Percentiles rank a stretch among this genome's conserved stretches.
Evolutionary conservation across 345 rosid species (phyloP).

Genomic region (Pistacia vera): DNA sequence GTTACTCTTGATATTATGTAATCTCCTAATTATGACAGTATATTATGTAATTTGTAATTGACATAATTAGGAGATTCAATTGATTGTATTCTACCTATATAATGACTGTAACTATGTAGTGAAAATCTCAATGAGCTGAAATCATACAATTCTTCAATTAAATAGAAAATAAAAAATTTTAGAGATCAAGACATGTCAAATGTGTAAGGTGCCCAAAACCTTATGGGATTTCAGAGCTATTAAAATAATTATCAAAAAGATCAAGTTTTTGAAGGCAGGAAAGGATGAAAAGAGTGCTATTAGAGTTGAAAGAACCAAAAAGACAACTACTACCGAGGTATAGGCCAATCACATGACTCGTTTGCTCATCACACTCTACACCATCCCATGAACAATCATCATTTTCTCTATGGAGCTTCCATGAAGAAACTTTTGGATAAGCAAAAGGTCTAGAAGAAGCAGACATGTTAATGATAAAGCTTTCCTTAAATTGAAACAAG

Average conservation of each 20-base stretch:
- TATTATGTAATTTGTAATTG: too few species aligned
- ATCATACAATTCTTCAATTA: too few species aligned
- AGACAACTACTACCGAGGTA: background rate
- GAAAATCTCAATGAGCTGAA: too few species aligned
- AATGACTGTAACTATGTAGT: too few species aligned
- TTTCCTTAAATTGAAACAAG: background rate
- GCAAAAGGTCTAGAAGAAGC: background rate
- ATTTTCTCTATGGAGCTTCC: background rate
- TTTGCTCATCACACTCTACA: background rate
- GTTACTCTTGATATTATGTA: too few species aligned
- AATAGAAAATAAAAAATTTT: background rate
- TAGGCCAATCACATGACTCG: background rate
- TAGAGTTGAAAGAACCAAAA: slow-evolving; percentile 8
- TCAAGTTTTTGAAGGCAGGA: background rate
- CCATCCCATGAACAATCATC: slow-evolving; percentile 2
- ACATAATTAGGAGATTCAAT: too few species aligned
- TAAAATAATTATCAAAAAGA: background rate
- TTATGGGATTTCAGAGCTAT: background rate
- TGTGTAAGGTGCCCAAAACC: background rate
- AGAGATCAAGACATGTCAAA: background rate
- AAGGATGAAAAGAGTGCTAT: background rate
- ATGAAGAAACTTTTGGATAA: background rate
- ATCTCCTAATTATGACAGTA: too few species aligned
- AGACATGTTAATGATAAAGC: background rate
- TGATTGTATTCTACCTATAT: too few species aligned